These are phyloP conservation scores for Cyberlindnera meyerae DNA, from an alignment of 805 yeast species.

Conservation along the genomic window DNA sequence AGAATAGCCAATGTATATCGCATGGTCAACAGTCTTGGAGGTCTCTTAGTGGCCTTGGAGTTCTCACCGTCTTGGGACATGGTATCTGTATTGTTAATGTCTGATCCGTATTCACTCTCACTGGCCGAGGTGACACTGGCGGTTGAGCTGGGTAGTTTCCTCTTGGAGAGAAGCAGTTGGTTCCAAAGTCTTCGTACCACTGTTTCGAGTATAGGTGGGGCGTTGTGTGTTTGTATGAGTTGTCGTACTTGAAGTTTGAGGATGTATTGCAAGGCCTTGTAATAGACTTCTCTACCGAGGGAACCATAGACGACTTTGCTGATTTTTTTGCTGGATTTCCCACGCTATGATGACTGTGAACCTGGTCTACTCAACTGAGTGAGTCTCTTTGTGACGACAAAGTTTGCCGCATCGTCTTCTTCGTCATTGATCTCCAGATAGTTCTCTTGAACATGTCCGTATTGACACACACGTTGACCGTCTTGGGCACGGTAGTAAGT, in stretches of 20 bases:
- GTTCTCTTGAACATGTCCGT: constrained; percentile 85
- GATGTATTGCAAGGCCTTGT: constrained; percentile 46
- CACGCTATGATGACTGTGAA: constrained; percentile 24
- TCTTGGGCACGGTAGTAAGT: constrained; percentile 63
- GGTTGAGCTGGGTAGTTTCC: neutral
- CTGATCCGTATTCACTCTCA: constrained; percentile 3
- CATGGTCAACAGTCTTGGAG: neutral
- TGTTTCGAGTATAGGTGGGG: constrained; percentile 28
- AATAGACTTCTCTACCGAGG: constrained; percentile 39
- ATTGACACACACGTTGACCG: constrained; percentile 82
- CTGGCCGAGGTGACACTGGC: neutral
- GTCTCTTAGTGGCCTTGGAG: neutral
- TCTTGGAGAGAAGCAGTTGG: constrained; percentile 2
- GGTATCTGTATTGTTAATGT: neutral
- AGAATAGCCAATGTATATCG: constrained; percentile 32
- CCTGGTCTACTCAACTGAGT: constrained; percentile 27
- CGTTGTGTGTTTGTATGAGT: constrained; percentile 30
- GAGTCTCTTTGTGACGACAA: constrained; percentile 48
- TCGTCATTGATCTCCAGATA: constrained; percentile 77
- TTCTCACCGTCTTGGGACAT: neutral
- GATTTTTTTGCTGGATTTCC: constrained; percentile 7
- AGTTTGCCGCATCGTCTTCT: constrained; percentile 54
- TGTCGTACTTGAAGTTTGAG: constrained; percentile 43
- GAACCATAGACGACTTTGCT: constrained; percentile 39
- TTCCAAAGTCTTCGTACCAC: constrained; percentile 37